A percentile compares a stretch with the other conserved stretches of the same genome.
Conservation (phyloP, 2,329 filamentous ascomycete species). For the Exophiala calicioides region DNA sequence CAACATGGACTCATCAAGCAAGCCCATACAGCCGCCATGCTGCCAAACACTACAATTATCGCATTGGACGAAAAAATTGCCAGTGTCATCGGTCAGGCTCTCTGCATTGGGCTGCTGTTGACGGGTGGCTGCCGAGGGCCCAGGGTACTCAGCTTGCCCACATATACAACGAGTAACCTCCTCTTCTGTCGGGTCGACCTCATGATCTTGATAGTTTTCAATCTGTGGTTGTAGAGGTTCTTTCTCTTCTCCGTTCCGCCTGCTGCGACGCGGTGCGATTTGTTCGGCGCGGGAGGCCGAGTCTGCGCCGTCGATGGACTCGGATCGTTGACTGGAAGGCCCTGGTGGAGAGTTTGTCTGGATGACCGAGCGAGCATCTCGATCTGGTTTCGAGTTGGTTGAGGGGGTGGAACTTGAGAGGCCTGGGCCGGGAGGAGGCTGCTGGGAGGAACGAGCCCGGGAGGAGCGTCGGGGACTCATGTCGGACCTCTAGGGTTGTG, state of each 20-base stretch:
- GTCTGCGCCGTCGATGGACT: slow-evolving; percentile 58
- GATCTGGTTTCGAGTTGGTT: slow-evolving; percentile 61
- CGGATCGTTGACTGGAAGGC: slow-evolving; percentile 63
- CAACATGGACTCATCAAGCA: slow-evolving; percentile 88
- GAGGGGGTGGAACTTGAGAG: slow-evolving; percentile 70
- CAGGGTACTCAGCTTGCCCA: slow-evolving; percentile 91
- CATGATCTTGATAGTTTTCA: slow-evolving; percentile 61
- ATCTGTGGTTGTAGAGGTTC: slow-evolving; percentile 43
- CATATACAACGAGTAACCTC: slow-evolving; percentile 96
- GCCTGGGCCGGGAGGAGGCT: slow-evolving; percentile 69
- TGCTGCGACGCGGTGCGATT: slow-evolving; percentile 68
- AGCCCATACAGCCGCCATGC: slow-evolving; percentile 94
- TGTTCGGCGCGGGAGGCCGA: slow-evolving; percentile 43
- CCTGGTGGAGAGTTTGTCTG: slow-evolving; percentile 74
- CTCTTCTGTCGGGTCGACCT: slow-evolving; percentile 74
- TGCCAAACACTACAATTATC: slow-evolving; percentile 97
- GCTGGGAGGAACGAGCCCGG: slow-evolving; percentile 78
- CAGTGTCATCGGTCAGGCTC: slow-evolving; percentile 68
- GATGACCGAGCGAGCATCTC: slow-evolving; percentile 72
- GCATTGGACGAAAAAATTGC: slow-evolving; percentile 96
- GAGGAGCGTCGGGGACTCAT: slow-evolving; percentile 85
- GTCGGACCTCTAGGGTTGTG: slow-evolving; percentile 19
- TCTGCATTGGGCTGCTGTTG: slow-evolving; percentile 20
- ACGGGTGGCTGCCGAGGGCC: slow-evolving; percentile 45
- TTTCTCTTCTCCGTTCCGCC: slow-evolving; percentile 66